These are phyloP conservation scores for Penicillium griseofulvum DNA, from an alignment of 2,329 filamentous ascomycete genomes.

Conservation along the genomic window DNA sequence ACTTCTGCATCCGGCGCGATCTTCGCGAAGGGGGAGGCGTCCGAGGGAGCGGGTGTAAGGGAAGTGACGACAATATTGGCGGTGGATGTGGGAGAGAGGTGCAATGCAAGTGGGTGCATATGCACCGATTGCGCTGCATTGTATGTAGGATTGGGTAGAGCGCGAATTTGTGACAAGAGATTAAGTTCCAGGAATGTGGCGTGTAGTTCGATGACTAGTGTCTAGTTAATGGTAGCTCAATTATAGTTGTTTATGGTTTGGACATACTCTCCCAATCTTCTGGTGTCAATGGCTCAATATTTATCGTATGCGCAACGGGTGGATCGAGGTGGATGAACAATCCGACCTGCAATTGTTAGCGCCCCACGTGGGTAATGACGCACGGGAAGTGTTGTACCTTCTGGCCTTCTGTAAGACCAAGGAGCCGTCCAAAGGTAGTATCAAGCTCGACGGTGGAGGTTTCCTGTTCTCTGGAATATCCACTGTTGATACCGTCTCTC, in stretches of 20 bases:
- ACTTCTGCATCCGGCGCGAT: constrained; percentile 93
- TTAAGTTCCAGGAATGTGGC: constrained; percentile 94
- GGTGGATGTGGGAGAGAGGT: constrained; percentile 91
- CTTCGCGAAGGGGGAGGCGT: constrained; percentile 77
- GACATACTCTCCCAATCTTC: constrained; percentile 87
- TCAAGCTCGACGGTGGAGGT: constrained; percentile 79
- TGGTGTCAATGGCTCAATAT: constrained; percentile 91
- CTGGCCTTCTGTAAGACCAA: constrained; percentile 77
- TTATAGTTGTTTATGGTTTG: not conserved
- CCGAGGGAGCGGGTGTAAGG: constrained; percentile 69
- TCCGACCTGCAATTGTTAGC: constrained; percentile 50
- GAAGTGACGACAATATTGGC: constrained; percentile 86
- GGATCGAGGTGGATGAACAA: constrained; percentile 80
- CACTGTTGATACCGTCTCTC: constrained; percentile 67
- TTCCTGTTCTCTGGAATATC: constrained; percentile 70
- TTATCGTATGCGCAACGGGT: constrained; percentile 85
- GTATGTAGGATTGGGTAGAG: constrained; percentile 80
- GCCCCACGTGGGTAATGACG: constrained; percentile 32
- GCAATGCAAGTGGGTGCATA: constrained; percentile 80
- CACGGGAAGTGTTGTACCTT: constrained; percentile 54
- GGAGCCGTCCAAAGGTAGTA: constrained; percentile 71
- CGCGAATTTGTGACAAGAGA: constrained; percentile 86
- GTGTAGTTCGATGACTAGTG: constrained; percentile 81
- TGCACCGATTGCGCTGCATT: constrained; percentile 52
- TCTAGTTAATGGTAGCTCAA: constrained; percentile 8